These are phyloP conservation scores for Ceratobasidium papillatum DNA, from an alignment of 1,284 basidiomycete genomes.

Conservation along the genomic window DNA sequence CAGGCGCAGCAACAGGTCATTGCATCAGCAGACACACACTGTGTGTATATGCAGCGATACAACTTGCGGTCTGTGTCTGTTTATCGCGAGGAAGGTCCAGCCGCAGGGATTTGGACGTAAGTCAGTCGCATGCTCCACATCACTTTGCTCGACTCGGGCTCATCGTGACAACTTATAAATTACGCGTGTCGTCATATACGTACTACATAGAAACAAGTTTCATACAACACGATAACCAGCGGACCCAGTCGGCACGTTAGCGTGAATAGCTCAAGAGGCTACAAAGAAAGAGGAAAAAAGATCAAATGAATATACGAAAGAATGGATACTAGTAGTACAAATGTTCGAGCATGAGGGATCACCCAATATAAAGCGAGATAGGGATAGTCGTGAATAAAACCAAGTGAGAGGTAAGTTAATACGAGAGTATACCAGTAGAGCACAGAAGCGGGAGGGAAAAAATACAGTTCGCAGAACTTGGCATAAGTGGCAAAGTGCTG, in stretches of 20 bases:
- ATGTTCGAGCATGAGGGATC: constrained; percentile 14
- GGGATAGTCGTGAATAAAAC: constrained; percentile 34
- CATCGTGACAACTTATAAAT: constrained; percentile 9
- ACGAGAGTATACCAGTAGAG: constrained; percentile 20
- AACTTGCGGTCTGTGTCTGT: not conserved
- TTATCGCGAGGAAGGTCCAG: constrained; percentile 10
- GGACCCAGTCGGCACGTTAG: constrained; percentile 18
- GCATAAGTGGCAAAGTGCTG: constrained; percentile 38
- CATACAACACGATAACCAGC: constrained; percentile 28
- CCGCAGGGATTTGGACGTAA: not conserved
- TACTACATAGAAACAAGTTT: constrained; percentile 40
- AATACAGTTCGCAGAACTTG: constrained; percentile 39
- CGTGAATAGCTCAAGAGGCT: constrained; percentile 1
- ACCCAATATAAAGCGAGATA: constrained; percentile 23
- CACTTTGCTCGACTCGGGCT: not conserved
- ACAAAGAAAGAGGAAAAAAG: constrained; percentile 10
- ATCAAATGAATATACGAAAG: constrained; percentile 22
- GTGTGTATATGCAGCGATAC: not conserved
- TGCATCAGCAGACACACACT: constrained; percentile 6
- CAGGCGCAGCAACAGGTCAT: not conserved
- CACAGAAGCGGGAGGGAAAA: constrained; percentile 17
- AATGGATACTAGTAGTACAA: constrained; percentile 26
- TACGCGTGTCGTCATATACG: constrained; percentile 32
- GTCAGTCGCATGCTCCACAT: not conserved
- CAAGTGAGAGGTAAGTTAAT: constrained; percentile 37